These are phyloP conservation scores for Funneliformis geosporum DNA, from an alignment of 192 early-diverging fungal genomes.

Conservation along the genomic window DNA sequence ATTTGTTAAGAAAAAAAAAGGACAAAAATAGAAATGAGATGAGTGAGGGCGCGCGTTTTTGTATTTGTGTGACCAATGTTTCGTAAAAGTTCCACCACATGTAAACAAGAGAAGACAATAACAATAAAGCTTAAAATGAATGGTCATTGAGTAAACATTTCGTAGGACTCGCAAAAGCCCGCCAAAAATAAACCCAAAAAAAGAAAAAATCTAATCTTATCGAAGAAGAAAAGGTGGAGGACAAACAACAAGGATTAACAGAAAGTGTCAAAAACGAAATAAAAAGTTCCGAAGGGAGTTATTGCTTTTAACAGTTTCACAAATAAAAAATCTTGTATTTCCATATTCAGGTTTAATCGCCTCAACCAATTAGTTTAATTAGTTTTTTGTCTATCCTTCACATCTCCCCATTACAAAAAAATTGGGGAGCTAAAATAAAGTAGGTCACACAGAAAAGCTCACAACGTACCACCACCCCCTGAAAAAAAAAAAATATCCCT, in stretches of 20 bases:
- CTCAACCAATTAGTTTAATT: too few species aligned
- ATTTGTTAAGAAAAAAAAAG: slow-evolving; percentile 15
- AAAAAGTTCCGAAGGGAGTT: too few species aligned
- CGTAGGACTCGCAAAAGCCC: too few species aligned
- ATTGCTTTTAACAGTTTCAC: too few species aligned
- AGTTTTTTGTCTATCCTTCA: too few species aligned
- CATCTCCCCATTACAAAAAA: not conserved
- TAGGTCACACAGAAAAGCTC: not conserved
- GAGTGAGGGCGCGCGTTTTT: not conserved
- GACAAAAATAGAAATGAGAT: not conserved
- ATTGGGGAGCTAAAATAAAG: not conserved
- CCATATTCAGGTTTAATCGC: too few species aligned
- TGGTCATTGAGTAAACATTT: too few species aligned
- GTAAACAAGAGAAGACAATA: too few species aligned
- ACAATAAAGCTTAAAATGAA: too few species aligned
- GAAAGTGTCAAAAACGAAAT: too few species aligned
- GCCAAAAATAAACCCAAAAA: too few species aligned
- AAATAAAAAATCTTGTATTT: too few species aligned
- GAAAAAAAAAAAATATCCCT: not conserved
- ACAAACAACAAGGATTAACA: not conserved
- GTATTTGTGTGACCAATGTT: not conserved
- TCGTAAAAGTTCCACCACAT: not conserved
- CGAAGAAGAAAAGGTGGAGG: not conserved
- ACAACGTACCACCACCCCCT: not conserved
- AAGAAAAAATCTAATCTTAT: not conserved